Evolutionary conservation across 2,329 filamentous ascomycete genomes (phyloP), one percentile per base, ranked within the genome.

Genomic region (Bipolaris sorokiniana): DNA sequence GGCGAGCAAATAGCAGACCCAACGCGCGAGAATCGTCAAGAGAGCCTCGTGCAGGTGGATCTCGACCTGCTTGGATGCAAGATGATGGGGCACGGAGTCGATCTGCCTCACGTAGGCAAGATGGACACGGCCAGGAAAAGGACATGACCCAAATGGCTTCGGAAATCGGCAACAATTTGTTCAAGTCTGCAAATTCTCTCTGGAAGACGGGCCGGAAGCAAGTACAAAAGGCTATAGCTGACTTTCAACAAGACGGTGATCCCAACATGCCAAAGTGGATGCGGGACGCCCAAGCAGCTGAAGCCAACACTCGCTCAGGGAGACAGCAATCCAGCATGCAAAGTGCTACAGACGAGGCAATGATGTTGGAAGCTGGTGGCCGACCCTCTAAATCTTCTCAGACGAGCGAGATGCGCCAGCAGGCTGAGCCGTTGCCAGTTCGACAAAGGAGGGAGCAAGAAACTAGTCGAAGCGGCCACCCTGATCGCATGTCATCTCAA

Each of bases 161-260:
- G 5, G 90, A 93, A 33, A 83, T 98, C 70, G 91, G 95, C 0
- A 91, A 81, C 42, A 96, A 85, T 60, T 78, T 99, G 11, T 88
- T 98, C 76, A 99, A 99, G 75, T 95, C 93, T 2, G 95, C 95
- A 1, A 96, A 96, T 65, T 94, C 91, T 0, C 79, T 98, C 0
- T 99, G 95, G 95, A 99, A 97, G 74, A 91, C 90, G 3, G 88
- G 94, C 0, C 91, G 93, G 71, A 99, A 97, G 77, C 93, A 91
- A 73, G 86, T 98, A 56, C 92, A 96, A 69, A 92, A 95, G 76
- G 94, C 92, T 4, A 90, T 98, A 33, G 88, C 92, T 7, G 95
- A 99, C 15, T 90, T 98, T 57, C 86, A 87, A 66, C 78, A 82
- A 51, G 89, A 88, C n/a, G 81, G 82, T 23, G 92, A 97, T 70